These are phyloP conservation scores for Nitzschia sp. DNA, from an alignment of 108 stramenopile species.

Conservation along the genomic window DNA sequence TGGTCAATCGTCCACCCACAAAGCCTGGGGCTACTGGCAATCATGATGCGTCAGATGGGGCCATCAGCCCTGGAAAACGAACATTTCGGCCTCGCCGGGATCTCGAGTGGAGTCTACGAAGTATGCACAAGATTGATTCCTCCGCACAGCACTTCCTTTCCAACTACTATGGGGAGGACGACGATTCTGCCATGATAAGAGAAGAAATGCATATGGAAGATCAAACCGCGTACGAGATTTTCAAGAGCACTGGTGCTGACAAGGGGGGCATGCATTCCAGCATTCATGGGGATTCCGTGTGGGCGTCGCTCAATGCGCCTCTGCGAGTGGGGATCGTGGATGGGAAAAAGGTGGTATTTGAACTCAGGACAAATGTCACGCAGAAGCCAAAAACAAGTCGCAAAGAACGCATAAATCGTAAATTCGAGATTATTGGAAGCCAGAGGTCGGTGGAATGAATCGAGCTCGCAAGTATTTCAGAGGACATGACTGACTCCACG, in stretches of 20 bases:
- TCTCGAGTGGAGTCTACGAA: conserved; percentile 28
- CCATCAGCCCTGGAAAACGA: background rate
- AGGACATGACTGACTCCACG: too few relatives aligned
- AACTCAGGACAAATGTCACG: conserved; percentile 17
- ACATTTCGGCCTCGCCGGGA: background rate
- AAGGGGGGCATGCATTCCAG: background rate
- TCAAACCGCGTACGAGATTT: conserved; percentile 32
- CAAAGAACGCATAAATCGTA: background rate
- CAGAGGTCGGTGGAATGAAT: too few relatives aligned
- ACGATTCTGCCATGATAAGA: background rate
- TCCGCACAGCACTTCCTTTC: conserved; percentile 15
- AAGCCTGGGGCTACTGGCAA: background rate
- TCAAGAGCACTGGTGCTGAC: conserved; percentile 9
- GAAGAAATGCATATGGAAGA: conserved; percentile 7
- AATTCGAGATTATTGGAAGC: background rate
- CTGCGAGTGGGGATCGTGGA: conserved; percentile 24
- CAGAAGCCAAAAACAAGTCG: conserved; percentile 2
- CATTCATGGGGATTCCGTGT: conserved; percentile 14
- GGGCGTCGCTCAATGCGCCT: conserved; percentile 29
- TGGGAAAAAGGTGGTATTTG: conserved; percentile 23
- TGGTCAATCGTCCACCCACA: background rate
- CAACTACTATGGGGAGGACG: conserved; percentile 15
- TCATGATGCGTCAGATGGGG: background rate
- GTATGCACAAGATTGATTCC: conserved; percentile 22
- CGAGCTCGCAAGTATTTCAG: too few relatives aligned